Conservation (phyloP, 106 monocot genomes). For the Alisma plantagoaquatica region DNA sequence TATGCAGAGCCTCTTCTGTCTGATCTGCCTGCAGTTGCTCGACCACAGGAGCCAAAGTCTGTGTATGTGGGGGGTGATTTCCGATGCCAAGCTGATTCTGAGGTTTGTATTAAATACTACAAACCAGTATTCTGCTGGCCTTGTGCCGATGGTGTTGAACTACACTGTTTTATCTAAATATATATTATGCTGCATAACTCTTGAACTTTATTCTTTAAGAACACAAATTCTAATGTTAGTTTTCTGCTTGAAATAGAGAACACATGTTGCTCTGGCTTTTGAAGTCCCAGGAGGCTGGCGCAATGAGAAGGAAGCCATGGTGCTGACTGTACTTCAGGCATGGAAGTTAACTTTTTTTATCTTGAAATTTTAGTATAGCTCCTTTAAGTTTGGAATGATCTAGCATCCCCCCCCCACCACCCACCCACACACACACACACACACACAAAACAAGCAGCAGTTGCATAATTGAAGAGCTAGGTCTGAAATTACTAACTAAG, state of each 20-base stretch:
- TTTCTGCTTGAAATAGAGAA: constrained; percentile 24
- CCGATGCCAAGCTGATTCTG: constrained; percentile 55
- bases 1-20: constrained; percentile 56
- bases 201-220: no score
- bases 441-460: no score
- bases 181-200: constrained; percentile 9
- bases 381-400: no score
- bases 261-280: constrained; percentile 70
- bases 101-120: constrained; percentile 14
- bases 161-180: neutral
- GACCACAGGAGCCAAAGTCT: constrained; percentile 50
- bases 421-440: no score
- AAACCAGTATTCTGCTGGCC: neutral
- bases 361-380: no score
- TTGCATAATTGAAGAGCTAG: no score
- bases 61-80: constrained; percentile 68
- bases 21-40: constrained; percentile 44
- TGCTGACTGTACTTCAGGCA: constrained; percentile 71
- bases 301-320: constrained; percentile 66
- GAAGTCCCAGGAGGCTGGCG: constrained; percentile 78
- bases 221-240: no score
- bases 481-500: no score
- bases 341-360: no score
- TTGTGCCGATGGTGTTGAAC: neutral
- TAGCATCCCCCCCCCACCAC: no score